Evolutionary conservation across 2,329 filamentous ascomycete genomes (phyloP).

Genomic region (Calycina herbarum): DNA sequence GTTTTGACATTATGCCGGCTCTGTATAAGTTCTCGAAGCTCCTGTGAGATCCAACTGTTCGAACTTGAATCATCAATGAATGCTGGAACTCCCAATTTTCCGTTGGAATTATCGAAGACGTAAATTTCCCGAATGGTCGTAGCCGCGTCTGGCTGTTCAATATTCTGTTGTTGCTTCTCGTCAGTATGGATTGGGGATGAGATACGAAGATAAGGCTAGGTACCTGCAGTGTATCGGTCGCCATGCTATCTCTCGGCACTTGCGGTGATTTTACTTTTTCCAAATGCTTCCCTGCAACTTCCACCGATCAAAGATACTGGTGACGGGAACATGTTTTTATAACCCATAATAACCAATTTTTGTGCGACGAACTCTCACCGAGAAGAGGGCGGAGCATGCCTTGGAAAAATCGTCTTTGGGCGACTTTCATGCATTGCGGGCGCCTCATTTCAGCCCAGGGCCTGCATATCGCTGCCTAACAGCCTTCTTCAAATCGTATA

Average conservation of each 20-base stretch:
- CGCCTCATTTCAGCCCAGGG: neutral
- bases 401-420: no score
- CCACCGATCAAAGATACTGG: no score
- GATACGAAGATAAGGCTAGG: no score
- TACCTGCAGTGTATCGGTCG: no score
- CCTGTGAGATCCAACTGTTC: neutral
- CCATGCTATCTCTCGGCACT: no score
- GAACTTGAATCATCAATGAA: neutral
- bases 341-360: no score
- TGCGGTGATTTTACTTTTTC: no score
- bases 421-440: no score
- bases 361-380: no score
- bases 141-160: neutral
- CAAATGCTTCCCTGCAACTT: no score
- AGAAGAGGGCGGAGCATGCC: no score
- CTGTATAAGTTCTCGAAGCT: neutral
- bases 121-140: neutral
- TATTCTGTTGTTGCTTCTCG: neutral
- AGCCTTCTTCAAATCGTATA: neutral
- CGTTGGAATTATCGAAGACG: neutral
- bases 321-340: no score
- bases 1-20: neutral
- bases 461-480: conserved; percentile 1
- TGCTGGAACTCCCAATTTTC: neutral
- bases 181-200: neutral